Percentiles rank a stretch among this genome's conserved stretches.
These are phyloP conservation scores for Pichia sp. DNA, from an alignment of 1,139 yeast species.

Conservation along the genomic window DNA sequence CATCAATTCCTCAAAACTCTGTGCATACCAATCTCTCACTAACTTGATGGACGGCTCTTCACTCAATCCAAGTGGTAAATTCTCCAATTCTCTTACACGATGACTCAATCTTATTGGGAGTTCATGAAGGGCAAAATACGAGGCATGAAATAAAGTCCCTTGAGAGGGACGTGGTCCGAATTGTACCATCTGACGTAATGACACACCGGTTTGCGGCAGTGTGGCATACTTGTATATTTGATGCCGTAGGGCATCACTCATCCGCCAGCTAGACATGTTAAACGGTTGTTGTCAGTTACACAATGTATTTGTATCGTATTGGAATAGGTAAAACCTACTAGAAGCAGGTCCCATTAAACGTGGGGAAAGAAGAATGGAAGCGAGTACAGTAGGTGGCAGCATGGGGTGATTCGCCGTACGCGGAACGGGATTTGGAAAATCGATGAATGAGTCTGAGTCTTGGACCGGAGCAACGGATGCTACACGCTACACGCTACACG, in stretches of 20 bases:
- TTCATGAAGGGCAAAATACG: slow-evolving; percentile 81
- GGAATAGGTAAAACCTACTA: too few species aligned
- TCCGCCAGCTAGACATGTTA: slow-evolving; percentile 22
- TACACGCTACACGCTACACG: background rate
- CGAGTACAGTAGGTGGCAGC: too few species aligned
- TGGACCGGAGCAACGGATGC: slow-evolving; percentile 9
- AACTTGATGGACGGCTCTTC: slow-evolving; percentile 68
- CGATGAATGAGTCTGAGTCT: too few species aligned
- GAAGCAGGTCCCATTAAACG: too few species aligned
- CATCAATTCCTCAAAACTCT: slow-evolving; percentile 78
- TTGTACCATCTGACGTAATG: slow-evolving; percentile 87
- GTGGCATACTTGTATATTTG: slow-evolving; percentile 48
- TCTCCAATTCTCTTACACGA: slow-evolving; percentile 77
- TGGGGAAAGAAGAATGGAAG: too few species aligned
- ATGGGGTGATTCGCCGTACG: too few species aligned
- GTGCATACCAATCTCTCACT: slow-evolving; percentile 88
- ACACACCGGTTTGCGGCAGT: slow-evolving; percentile 77
- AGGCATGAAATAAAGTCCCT: slow-evolving; percentile 75
- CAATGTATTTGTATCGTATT: background rate
- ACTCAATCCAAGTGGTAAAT: slow-evolving; percentile 67
- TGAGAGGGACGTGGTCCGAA: slow-evolving; percentile 75
- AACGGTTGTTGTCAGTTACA: background rate
- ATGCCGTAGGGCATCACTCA: slow-evolving; percentile 24
- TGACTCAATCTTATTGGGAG: slow-evolving; percentile 83
- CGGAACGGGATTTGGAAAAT: too few species aligned